phyloP scores from a whole-genome alignment of 768 basidiomycete species.

The Amanita pallidorosea region DNA sequence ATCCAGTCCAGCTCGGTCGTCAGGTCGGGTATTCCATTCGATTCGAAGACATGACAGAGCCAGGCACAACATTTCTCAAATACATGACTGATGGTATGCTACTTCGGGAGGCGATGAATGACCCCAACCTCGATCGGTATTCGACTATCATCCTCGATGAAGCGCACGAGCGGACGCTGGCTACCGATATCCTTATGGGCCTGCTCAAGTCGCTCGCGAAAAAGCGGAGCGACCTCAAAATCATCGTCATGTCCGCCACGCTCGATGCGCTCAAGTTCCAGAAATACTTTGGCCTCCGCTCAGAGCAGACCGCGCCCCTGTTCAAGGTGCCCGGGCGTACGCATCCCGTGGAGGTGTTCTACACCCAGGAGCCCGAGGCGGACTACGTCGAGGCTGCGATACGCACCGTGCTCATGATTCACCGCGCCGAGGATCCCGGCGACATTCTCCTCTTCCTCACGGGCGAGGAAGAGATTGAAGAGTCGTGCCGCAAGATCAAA shows the following conservation, averaged over 20 bases:
- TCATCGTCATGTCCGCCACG: slow-evolving; percentile 98
- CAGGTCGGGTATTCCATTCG: slow-evolving; percentile 98
- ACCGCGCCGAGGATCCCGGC: slow-evolving; percentile 88
- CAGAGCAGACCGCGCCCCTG: slow-evolving; percentile 48
- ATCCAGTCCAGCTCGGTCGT: slow-evolving; percentile 76
- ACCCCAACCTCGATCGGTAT: slow-evolving; percentile 79
- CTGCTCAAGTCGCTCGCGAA: slow-evolving; percentile 79
- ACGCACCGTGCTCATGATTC: slow-evolving; percentile 93
- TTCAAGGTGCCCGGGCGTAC: slow-evolving; percentile 91
- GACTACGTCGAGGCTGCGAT: slow-evolving; percentile 98
- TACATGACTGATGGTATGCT: slow-evolving; percentile 99
- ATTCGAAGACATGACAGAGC: slow-evolving; percentile 93
- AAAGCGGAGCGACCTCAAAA: slow-evolving; percentile 80
- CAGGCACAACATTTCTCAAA: slow-evolving; percentile 88
- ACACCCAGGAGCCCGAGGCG: slow-evolving; percentile 84
- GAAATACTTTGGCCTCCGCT: slow-evolving; percentile 69
- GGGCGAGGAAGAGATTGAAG: slow-evolving; percentile 97
- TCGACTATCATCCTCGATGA: slow-evolving; percentile 98
- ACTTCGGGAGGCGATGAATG: slow-evolving; percentile 97
- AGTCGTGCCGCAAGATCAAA: slow-evolving; percentile 89
- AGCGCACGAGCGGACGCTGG: slow-evolving; percentile 95
- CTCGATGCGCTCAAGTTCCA: slow-evolving; percentile 96
- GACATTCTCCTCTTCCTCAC: slow-evolving; percentile 94
- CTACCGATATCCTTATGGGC: slow-evolving; percentile 98
- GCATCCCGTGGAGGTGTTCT: slow-evolving; percentile 93